Percentiles rank a stretch among this genome's conserved stretches.
phyloP scores from a whole-genome alignment of 1,139 yeast genomes.

The Hyphopichia khmerensis region DNA sequence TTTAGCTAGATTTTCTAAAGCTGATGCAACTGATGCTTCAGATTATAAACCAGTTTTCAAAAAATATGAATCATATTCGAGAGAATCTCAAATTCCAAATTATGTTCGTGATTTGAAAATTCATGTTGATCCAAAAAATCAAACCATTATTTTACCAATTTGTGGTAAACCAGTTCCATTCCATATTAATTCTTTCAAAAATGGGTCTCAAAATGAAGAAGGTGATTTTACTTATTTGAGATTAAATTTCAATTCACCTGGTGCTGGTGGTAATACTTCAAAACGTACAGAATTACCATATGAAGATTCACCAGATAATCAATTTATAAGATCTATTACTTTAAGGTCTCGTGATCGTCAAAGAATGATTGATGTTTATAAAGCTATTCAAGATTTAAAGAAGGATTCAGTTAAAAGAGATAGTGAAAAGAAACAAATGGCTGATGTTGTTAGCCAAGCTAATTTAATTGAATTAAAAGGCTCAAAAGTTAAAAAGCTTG shows the following conservation, averaged over 20 bases:
- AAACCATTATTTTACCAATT: slow-evolving; percentile 87
- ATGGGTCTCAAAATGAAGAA: slow-evolving; percentile 94
- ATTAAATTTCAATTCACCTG: slow-evolving; percentile 92
- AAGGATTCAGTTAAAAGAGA: slow-evolving; percentile 90
- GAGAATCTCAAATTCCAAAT: slow-evolving; percentile 88
- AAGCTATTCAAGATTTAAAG: slow-evolving; percentile 88
- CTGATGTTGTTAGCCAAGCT: slow-evolving; percentile 94
- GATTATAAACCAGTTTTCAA: slow-evolving; percentile 78
- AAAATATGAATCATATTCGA: slow-evolving; percentile 88
- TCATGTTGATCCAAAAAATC: slow-evolving; percentile 84
- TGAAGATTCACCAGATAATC: slow-evolving; percentile 83
- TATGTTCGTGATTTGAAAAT: slow-evolving; percentile 81
- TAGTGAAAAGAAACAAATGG: slow-evolving; percentile 85
- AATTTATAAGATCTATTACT: slow-evolving; percentile 84
- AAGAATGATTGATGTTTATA: slow-evolving; percentile 87
- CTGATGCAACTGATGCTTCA: slow-evolving; percentile 65
- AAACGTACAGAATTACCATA: slow-evolving; percentile 82
- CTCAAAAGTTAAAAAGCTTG: slow-evolving; percentile 81
- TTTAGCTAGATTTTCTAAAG: slow-evolving; percentile 68
- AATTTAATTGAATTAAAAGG: slow-evolving; percentile 76
- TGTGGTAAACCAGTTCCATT: slow-evolving; percentile 97
- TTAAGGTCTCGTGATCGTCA: slow-evolving; percentile 89
- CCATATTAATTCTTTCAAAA: slow-evolving; percentile 90
- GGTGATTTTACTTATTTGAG: slow-evolving; percentile 92
- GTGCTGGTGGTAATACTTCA: slow-evolving; percentile 70